These are phyloP conservation scores for Saturnispora diversa DNA, from an alignment of 805 yeast genomes.

Conservation along the genomic window DNA sequence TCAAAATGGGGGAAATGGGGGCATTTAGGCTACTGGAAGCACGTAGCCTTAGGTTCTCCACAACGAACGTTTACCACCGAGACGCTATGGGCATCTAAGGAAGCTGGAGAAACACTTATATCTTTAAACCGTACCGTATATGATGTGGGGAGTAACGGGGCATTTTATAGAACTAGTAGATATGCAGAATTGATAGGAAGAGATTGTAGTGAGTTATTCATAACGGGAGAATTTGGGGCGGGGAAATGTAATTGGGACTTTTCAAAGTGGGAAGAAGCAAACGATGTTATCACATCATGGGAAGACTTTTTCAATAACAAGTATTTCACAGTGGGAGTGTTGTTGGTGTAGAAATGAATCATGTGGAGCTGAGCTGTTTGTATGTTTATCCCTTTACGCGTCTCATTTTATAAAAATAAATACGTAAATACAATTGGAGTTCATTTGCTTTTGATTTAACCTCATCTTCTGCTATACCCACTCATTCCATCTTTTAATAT, in stretches of 20 bases:
- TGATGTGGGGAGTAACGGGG: conserved; percentile 48
- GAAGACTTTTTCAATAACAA: conserved; percentile 38
- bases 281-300: conserved; percentile 39
- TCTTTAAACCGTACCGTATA: conserved; percentile 54
- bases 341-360: neutral
- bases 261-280: conserved; percentile 26
- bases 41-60: conserved; percentile 14
- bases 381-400: too few relatives aligned
- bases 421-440: too few relatives aligned
- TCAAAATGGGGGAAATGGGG: conserved; percentile 27
- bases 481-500: too few relatives aligned
- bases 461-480: too few relatives aligned
- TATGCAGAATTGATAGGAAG: conserved; percentile 53
- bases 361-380: conserved; percentile 4
- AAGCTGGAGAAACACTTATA: conserved; percentile 35
- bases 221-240: conserved; percentile 57
- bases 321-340: conserved; percentile 57
- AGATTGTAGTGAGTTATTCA: conserved; percentile 62
- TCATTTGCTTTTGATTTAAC: too few relatives aligned
- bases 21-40: conserved; percentile 33
- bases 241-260: conserved; percentile 58
- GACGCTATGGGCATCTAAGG: conserved; percentile 31
- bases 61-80: conserved; percentile 33
- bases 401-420: too few relatives aligned
- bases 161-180: conserved; percentile 39